phyloP scores from a whole-genome alignment of 805 yeast genomes.

The Zygosaccharomyces lentus region DNA sequence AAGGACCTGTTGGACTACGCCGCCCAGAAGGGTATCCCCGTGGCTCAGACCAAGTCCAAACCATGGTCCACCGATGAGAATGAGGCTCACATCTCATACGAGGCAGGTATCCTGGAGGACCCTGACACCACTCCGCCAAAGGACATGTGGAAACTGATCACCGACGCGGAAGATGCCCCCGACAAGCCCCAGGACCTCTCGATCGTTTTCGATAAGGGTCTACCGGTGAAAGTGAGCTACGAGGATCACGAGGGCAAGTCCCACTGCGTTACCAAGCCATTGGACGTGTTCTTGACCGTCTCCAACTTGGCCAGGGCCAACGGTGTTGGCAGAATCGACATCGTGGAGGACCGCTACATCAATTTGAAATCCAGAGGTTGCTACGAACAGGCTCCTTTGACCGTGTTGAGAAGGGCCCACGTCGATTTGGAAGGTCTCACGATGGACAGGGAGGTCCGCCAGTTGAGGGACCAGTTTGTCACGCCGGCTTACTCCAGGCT shows the following conservation, averaged over 20 bases:
- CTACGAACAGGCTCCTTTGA: conserved; percentile 98
- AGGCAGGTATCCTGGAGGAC: conserved; percentile 98
- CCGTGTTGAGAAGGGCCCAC: conserved; percentile 89
- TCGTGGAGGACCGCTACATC: conserved; percentile 97
- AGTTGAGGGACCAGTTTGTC: conserved; percentile 92
- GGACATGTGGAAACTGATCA: conserved; percentile 99
- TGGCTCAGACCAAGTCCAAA: conserved; percentile 94
- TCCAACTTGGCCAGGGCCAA: conserved; percentile 96
- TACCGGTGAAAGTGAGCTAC: conserved; percentile 76
- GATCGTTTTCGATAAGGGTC: conserved; percentile 77
- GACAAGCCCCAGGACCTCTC: conserved; percentile 84
- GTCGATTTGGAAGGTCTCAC: conserved; percentile 96
- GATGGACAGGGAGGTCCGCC: conserved; percentile 95
- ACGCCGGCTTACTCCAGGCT: conserved; percentile 86
- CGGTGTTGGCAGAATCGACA: conserved; percentile 99
- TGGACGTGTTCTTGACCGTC: conserved; percentile 87
- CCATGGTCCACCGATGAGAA: conserved; percentile 99
- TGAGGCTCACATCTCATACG: conserved; percentile 97
- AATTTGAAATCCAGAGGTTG: conserved; percentile 99
- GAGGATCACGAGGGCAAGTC: conserved; percentile 46
- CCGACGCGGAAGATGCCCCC: conserved; percentile 95
- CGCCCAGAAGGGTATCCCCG: conserved; percentile 86
- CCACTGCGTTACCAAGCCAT: conserved; percentile 79
- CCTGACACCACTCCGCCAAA: conserved; percentile 99
- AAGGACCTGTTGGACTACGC: conserved; percentile 93